Conservation (phyloP, 2,329 filamentous ascomycete species). For the Botrytis aclada region DNA sequence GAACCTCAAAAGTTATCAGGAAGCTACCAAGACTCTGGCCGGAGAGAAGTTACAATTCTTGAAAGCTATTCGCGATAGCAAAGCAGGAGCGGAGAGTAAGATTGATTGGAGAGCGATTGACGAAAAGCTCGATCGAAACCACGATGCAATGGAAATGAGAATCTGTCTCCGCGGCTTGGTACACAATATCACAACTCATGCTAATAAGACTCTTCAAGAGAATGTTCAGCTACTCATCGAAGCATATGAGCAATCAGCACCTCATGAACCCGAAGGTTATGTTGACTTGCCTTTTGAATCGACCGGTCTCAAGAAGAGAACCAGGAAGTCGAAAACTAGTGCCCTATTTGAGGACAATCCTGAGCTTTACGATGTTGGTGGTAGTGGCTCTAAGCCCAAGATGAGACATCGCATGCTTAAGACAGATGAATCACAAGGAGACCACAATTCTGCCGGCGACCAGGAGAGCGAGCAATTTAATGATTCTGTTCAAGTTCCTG, state of each 20-base stretch:
- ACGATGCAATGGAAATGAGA: slow-evolving; percentile 35
- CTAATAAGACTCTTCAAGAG: slow-evolving; percentile 35
- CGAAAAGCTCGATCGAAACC: slow-evolving; percentile 42
- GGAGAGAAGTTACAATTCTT: slow-evolving; percentile 47
- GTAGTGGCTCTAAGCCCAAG: slow-evolving; percentile 10
- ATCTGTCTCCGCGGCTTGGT: slow-evolving; percentile 34
- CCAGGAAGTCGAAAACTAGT: not conserved
- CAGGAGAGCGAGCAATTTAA: not conserved
- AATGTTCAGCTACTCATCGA: slow-evolving; percentile 31
- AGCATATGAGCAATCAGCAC: slow-evolving; percentile 29
- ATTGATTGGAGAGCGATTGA: slow-evolving; percentile 51
- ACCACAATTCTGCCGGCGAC: not conserved
- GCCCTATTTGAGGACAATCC: not conserved
- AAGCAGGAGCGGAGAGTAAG: slow-evolving; percentile 43
- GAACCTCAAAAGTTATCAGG: slow-evolving; percentile 44
- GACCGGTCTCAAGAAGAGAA: not conserved
- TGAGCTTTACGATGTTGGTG: not conserved
- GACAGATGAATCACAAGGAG: slow-evolving; percentile 1
- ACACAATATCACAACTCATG: slow-evolving; percentile 28
- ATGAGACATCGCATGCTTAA: slow-evolving; percentile 14
- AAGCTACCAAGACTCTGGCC: slow-evolving; percentile 44
- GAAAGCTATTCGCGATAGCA: slow-evolving; percentile 43
- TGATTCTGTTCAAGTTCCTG: not conserved
- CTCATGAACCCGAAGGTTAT: slow-evolving; percentile 26
- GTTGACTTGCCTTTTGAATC: slow-evolving; percentile 16